These are phyloP conservation scores for Typha latifolia DNA, from an alignment of 176 grass and related monocot genomes.

Conservation along the genomic window DNA sequence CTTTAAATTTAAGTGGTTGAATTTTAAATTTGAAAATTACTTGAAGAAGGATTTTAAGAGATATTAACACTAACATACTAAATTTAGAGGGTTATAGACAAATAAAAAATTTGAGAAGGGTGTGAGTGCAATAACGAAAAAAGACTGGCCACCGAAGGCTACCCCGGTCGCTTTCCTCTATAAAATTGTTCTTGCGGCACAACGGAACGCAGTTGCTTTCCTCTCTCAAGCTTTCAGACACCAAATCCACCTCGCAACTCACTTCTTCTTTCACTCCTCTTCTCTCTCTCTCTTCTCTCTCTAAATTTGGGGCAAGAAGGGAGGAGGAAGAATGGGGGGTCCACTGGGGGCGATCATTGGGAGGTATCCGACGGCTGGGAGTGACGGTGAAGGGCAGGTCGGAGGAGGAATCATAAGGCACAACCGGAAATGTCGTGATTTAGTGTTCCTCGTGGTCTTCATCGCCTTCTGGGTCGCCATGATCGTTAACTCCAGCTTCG, in stretches of 20 bases:
- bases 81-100: neutral
- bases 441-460: conserved; percentile 77
- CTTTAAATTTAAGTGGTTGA: too few relatives aligned
- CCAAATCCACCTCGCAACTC: neutral
- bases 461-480: conserved; percentile 94
- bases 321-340: conserved; percentile 45
- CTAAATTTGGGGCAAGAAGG: neutral
- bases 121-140: neutral
- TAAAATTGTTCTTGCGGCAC: neutral
- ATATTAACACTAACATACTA: too few relatives aligned
- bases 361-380: conserved; percentile 52
- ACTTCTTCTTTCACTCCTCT: neutral
- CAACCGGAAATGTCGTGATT: conserved; percentile 76
- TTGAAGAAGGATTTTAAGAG: too few relatives aligned
- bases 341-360: conserved; percentile 96
- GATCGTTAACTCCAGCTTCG: conserved; percentile 99
- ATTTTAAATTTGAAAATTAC: too few relatives aligned
- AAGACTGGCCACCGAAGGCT: too few relatives aligned
- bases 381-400: conserved; percentile 11
- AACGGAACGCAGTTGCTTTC: conserved; percentile 3
- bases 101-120: neutral
- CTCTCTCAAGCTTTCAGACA: neutral
- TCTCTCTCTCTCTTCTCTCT: conserved; percentile 7
- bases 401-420: conserved; percentile 52
- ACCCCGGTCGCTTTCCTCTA: neutral